Conservation (phyloP, 192 early-diverging fungal genomes). For the Kickxella alabastrina region DNA sequence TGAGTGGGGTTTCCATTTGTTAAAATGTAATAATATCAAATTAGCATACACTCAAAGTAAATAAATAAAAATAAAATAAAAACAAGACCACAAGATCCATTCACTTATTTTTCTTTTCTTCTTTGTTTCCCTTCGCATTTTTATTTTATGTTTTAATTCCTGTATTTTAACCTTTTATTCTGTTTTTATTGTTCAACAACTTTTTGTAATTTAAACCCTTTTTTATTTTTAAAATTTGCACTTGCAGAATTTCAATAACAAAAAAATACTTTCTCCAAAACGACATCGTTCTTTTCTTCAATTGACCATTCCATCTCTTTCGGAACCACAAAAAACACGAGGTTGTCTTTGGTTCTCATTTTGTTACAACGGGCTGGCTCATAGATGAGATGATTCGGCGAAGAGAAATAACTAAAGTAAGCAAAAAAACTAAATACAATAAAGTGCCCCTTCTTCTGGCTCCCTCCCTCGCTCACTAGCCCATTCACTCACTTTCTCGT, state of each 20-base stretch:
- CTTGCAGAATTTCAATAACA: not conserved
- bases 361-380: not conserved
- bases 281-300: too few relatives aligned
- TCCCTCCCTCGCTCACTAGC: not conserved
- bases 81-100: too few relatives aligned
- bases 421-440: not conserved
- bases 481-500: too few relatives aligned
- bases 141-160: slow-evolving; percentile 2
- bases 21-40: too few relatives aligned
- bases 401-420: slow-evolving; percentile 30
- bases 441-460: too few relatives aligned
- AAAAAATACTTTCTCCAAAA: not conserved
- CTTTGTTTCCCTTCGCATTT: not conserved
- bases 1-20: too few relatives aligned
- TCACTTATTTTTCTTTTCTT: too few relatives aligned
- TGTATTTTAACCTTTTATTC: slow-evolving; percentile 2
- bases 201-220: not conserved
- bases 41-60: too few relatives aligned
- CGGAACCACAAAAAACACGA: too few relatives aligned
- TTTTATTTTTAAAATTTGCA: not conserved
- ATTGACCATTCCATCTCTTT: too few relatives aligned
- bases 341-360: too few relatives aligned
- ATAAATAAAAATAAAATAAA: too few relatives aligned
- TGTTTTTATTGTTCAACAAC: not conserved
- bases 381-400: slow-evolving; percentile 29